These are phyloP conservation scores for Daldinia decipiens DNA, from an alignment of 495 filamentous ascomycete species.

Conservation along the genomic window DNA sequence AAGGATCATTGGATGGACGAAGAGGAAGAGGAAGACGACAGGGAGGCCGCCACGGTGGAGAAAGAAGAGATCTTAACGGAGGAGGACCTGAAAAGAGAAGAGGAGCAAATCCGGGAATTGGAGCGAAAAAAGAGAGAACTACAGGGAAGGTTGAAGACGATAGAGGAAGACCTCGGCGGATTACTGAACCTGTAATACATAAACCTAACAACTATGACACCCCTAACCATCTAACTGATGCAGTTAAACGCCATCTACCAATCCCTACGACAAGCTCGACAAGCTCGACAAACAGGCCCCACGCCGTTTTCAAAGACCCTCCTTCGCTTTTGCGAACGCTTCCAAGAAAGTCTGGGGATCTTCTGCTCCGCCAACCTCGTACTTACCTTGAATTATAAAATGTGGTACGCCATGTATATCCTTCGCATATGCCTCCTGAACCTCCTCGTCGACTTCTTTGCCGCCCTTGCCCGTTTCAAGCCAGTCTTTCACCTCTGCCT, in stretches of 20 bases:
- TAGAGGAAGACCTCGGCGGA: slow-evolving; percentile 83
- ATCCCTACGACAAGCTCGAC: not conserved
- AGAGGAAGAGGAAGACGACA: slow-evolving; percentile 56
- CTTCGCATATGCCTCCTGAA: slow-evolving; percentile 57
- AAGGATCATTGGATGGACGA: slow-evolving; percentile 60
- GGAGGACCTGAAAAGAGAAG: slow-evolving; percentile 78
- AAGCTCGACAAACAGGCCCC: not conserved
- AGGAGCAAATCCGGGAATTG: slow-evolving; percentile 80
- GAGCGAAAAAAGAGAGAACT: slow-evolving; percentile 80
- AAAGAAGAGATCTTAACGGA: slow-evolving; percentile 68
- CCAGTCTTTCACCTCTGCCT: slow-evolving; percentile 68
- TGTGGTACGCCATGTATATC: slow-evolving; percentile 76
- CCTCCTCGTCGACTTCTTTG: slow-evolving; percentile 74
- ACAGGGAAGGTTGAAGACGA: slow-evolving; percentile 79
- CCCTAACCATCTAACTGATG: slow-evolving; percentile 16
- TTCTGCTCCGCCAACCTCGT: slow-evolving; percentile 71
- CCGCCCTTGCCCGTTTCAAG: slow-evolving; percentile 71
- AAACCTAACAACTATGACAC: slow-evolving; percentile 33
- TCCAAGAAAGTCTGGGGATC: slow-evolving; percentile 64
- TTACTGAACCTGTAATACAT: slow-evolving; percentile 57
- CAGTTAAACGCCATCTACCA: slow-evolving; percentile 30
- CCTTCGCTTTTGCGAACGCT: slow-evolving; percentile 62
- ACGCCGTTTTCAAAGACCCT: slow-evolving; percentile 21
- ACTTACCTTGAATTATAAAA: slow-evolving; percentile 71
- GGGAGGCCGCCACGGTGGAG: slow-evolving; percentile 49